A percentile compares a stretch with the other conserved stretches of the same genome.
phyloP scores from a whole-genome alignment of 306 rosid genomes.

The Acacia melanoxylon region DNA sequence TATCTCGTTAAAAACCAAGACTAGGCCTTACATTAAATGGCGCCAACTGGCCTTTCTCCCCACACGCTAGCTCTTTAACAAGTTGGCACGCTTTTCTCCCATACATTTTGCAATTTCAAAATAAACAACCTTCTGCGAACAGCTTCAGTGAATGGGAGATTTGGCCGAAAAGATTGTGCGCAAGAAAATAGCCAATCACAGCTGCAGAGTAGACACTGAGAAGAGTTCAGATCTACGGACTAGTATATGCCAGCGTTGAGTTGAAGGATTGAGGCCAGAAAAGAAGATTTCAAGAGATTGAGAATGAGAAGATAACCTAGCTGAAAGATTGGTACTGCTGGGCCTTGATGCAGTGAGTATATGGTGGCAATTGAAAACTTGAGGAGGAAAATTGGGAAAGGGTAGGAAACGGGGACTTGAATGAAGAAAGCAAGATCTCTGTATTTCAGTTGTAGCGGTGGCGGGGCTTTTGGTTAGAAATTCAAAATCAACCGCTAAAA shows the following conservation, averaged over 20 bases:
- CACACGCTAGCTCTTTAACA: slow-evolving; percentile 65
- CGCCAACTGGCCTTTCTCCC: slow-evolving; percentile 73
- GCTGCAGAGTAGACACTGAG: neutral
- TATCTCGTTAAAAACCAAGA: neutral
- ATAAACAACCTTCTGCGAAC: neutral
- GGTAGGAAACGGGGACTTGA: neutral
- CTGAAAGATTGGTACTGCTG: neutral
- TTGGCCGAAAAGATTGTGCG: slow-evolving; percentile 4
- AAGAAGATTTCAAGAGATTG: neutral
- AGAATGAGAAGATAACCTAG: slow-evolving; percentile 1
- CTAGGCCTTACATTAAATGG: slow-evolving; percentile 58
- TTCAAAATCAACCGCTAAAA: slow-evolving; percentile 5
- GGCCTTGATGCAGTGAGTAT: neutral
- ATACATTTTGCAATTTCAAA: slow-evolving; percentile 51
- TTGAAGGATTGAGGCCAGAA: neutral
- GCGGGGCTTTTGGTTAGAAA: neutral
- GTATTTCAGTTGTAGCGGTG: neutral
- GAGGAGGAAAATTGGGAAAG: neutral
- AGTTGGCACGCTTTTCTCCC: slow-evolving; percentile 76
- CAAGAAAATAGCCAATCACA: neutral
- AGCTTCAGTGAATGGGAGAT: neutral
- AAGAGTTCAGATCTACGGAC: neutral
- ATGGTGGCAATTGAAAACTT: neutral
- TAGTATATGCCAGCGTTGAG: neutral
- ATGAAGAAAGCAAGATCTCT: neutral